Evolutionary conservation across 805 yeast species (phyloP), one percentile per base, ranked within the genome.

Genomic region (Debaryomyces castellii): DNA sequence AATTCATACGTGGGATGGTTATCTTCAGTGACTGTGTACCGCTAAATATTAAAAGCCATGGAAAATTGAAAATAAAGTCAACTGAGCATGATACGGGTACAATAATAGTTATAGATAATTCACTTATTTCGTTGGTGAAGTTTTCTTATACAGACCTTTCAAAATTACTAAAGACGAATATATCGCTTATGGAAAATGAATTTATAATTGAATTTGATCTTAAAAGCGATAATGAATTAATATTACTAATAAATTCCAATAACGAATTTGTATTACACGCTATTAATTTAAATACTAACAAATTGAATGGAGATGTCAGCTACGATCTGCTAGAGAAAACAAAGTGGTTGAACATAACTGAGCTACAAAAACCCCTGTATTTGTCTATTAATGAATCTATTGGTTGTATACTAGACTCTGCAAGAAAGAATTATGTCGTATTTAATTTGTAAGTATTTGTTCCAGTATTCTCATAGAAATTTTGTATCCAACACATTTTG

Each of bases 321-420:
- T 30, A 30, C 16, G 34, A 30, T 14, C 5, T 3, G 3, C 7
- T 30, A 30, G 12, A 7, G 2, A 30, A 30, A 20, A 8, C 20
- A 5, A 30, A 30, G 11, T 18, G 16, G 12, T 11, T 30, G 7
- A 30, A 23, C 10, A 28, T 43, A n/a, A 37, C 39, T 5, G 23
- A 20, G 12, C 34, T 43, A n/a, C 42, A 47, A 28, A 44, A 53
- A n/a, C 76, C 78, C 1, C 47, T 52, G 3, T 55, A 55, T 39
- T 32, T 76, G 36, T 54, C 73, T 0, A 49, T 68, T n/a, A 72
- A 65, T 46, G 48, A 62, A 5, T 47, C 60, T 0, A 57, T 63
- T 35, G 77, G 72, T 5, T 71, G 76, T 47, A 47, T 78, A 12
- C 48, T 77, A 28, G 80, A 76, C 49, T 50, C 57, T 7, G 55